Evolutionary conservation across 495 filamentous ascomycete species (phyloP), one percentile per base, ranked within the genome.

Genomic region (Beverwykella pulmonaria): DNA sequence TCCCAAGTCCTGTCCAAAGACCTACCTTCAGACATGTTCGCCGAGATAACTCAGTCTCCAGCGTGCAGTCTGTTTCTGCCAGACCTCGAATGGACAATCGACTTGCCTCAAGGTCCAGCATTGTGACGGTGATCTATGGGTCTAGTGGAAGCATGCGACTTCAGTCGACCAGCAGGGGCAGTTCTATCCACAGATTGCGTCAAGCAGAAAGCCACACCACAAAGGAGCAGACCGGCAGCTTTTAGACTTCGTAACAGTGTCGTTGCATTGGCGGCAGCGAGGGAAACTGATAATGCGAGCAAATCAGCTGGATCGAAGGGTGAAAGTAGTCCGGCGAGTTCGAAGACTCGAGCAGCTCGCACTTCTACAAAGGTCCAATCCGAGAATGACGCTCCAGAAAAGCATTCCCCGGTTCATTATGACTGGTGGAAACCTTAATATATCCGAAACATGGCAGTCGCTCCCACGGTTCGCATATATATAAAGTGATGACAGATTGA

Each of bases 1-100:
- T 78, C 27, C 76, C 76, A 1, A 75, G 68, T 34, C 76, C 76
- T 10, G 57, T 72, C 6, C 62, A 73, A 27, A 48, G 65, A 23
- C 32, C 22, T 26, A 8, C 46, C 10, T n/a, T 61, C 8, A 49
- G 61, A 8, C 52, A 46, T 4, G 30, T 55, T 29, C 68, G 56
- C 63, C 69, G 26, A 66, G 71, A 73, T 27, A 58, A 44, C 26
- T 70, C 63, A 6, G 27, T 34, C 0, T 46, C 69, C 4, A 67
- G 63, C 54, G 22, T 64, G 19, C 63, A 57, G 29, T 55, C 57
- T 9, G 52, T 59, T 2, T 30, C 39, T 5, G 39, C 30, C 26
- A 54, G 47, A 1, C 32, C 26, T 5, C 14, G 25, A 36, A 7
- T 9, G 6, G 25, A 57, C 25, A 53, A 61, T 48, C 65, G 65